These are phyloP conservation scores for Mallotus nudiflorus DNA, from an alignment of 345 rosid species.

Conservation along the genomic window DNA sequence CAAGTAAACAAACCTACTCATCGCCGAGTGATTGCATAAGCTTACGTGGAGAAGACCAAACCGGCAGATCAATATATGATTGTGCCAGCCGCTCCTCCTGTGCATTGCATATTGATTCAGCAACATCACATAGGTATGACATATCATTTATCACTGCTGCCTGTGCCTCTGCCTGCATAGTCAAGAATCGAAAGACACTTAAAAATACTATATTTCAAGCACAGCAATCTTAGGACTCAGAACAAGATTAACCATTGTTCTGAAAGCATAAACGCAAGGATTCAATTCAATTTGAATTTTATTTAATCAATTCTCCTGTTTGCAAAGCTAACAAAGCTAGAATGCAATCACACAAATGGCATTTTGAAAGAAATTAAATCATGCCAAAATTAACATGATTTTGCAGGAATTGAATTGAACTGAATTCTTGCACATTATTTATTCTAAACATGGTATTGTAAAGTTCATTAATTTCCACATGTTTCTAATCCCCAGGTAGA, in stretches of 20 bases:
- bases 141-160: slow-evolving; percentile 53
- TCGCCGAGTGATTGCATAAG: slow-evolving; percentile 64
- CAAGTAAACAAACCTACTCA: slow-evolving; percentile 15
- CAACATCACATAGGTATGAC: slow-evolving; percentile 59
- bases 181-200: neutral
- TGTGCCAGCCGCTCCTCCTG: slow-evolving; percentile 48
- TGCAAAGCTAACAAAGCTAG: too few species aligned
- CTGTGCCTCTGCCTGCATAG: slow-evolving; percentile 62
- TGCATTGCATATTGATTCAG: slow-evolving; percentile 56
- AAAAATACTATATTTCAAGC: neutral
- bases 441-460: too few species aligned
- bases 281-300: too few species aligned
- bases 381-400: too few species aligned
- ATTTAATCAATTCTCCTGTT: too few species aligned
- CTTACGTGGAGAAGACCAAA: slow-evolving; percentile 74
- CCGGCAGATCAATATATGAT: slow-evolving; percentile 48
- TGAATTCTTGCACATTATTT: too few species aligned
- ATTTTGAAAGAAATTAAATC: too few species aligned
- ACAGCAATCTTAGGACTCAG: neutral
- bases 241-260: too few species aligned
- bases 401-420: too few species aligned
- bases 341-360: too few species aligned
- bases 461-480: too few species aligned
- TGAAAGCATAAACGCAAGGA: too few species aligned
- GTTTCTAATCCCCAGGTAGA: neutral